phyloP scores from a whole-genome alignment of 345 rosid species.

The Raphanus raphanistrum region DNA sequence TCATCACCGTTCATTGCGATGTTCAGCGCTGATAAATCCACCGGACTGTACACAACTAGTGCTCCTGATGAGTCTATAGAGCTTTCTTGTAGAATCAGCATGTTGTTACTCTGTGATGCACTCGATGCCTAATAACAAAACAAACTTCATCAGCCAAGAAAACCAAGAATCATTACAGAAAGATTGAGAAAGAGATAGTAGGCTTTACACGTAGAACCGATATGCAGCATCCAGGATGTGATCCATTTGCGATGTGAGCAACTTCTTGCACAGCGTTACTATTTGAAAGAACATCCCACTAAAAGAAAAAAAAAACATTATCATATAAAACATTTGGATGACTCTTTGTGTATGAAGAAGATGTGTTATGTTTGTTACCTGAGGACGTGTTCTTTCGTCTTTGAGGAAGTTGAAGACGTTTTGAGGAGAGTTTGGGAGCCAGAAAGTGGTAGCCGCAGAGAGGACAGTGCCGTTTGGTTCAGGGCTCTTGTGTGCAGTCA shows the following conservation, averaged over 20 bases:
- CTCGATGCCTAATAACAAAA: conserved; percentile 55
- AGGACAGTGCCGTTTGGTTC: conserved; percentile 86
- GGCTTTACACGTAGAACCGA: conserved; percentile 77
- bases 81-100: conserved; percentile 96
- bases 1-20: conserved; percentile 92
- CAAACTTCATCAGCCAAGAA: background rate
- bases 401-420: conserved; percentile 78
- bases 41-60: conserved; percentile 82
- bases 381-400: conserved; percentile 90
- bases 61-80: conserved; percentile 87
- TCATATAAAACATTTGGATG: no score
- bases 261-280: conserved; percentile 87
- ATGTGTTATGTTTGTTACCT: conserved; percentile 45
- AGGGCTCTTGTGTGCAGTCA: conserved; percentile 73
- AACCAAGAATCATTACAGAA: background rate
- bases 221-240: conserved; percentile 89
- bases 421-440: conserved; percentile 83
- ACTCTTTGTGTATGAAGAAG: background rate
- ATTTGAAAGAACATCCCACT: conserved; percentile 97
- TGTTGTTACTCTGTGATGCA: conserved; percentile 72
- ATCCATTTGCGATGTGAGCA: conserved; percentile 86
- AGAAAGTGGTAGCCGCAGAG: conserved; percentile 89
- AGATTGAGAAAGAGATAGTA: no score
- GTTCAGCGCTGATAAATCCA: conserved; percentile 77
- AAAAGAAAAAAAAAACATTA: background rate